Evolutionary conservation across 2,329 filamentous ascomycete species (phyloP).

Genomic region (Chaetomiaceae sp.): DNA sequence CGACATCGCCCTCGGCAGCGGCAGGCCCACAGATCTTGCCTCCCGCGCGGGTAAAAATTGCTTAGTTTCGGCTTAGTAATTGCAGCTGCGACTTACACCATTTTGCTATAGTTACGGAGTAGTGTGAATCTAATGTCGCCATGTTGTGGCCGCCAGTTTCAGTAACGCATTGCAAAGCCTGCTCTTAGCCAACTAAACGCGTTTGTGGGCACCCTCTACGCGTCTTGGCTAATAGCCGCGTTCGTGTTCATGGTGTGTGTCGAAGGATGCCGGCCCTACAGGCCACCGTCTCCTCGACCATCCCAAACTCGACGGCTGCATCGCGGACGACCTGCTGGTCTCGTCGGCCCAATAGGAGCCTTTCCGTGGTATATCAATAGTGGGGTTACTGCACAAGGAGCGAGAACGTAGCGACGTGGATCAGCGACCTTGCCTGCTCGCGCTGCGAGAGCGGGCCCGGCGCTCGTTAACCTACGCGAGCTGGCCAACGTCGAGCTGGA

Average conservation of each 20-base stretch:
- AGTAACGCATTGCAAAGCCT: not conserved
- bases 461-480: conserved; percentile 1
- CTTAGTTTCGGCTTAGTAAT: not conserved
- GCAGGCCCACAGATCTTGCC: not conserved
- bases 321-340: not conserved
- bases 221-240: too few relatives aligned
- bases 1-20: not conserved
- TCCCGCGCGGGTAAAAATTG: not conserved
- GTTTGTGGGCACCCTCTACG: too few relatives aligned
- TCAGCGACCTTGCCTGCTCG: not conserved
- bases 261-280: too few relatives aligned
- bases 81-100: too few relatives aligned
- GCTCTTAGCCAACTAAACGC: too few relatives aligned
- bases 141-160: not conserved
- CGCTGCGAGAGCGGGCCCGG: not conserved
- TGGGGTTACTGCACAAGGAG: too few relatives aligned
- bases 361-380: too few relatives aligned
- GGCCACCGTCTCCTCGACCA: too few relatives aligned
- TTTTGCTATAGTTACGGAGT: too few relatives aligned
- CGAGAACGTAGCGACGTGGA: not conserved
- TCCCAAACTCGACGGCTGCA: too few relatives aligned
- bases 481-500: conserved; percentile 4
- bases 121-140: not conserved
- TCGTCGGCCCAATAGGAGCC: not conserved
- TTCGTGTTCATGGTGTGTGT: not conserved